Evolutionary conservation across 441 rosid species (phyloP).

Genomic region (Dalechampia spathulata): DNA sequence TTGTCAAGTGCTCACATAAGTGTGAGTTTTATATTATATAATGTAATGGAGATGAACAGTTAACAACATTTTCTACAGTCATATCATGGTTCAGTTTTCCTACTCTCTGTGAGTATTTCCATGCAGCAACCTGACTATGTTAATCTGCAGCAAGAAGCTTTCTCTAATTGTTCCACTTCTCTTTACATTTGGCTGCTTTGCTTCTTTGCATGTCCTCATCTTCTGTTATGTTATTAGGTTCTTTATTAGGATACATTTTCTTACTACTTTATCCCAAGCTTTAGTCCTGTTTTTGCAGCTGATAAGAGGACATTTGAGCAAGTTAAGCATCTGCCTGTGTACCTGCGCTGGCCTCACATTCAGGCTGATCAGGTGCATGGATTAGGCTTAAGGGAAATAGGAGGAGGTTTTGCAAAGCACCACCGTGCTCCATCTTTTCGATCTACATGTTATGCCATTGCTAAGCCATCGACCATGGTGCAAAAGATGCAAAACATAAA

Average conservation of each 20-base stretch:
- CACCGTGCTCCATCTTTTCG: slow-evolving; percentile 92
- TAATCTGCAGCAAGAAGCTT: background rate
- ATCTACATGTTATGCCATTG: slow-evolving; percentile 82
- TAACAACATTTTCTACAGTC: background rate
- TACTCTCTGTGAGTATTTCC: background rate
- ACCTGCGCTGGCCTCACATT: slow-evolving; percentile 93
- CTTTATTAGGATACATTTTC: slow-evolving; percentile 1
- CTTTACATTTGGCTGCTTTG: background rate
- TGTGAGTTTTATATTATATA: background rate
- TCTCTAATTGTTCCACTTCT: background rate
- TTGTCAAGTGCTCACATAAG: no score
- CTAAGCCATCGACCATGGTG: slow-evolving; percentile 90
- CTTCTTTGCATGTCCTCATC: background rate
- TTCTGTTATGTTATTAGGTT: background rate
- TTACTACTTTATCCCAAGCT: slow-evolving; percentile 7
- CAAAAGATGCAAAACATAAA: slow-evolving; percentile 92
- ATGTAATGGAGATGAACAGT: background rate
- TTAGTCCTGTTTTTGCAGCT: slow-evolving; percentile 32
- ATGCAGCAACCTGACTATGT: background rate
- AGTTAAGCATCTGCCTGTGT: slow-evolving; percentile 41
- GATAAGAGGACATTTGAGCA: slow-evolving; percentile 35
- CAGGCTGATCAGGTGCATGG: slow-evolving; percentile 87
- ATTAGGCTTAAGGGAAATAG: slow-evolving; percentile 81
- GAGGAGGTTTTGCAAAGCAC: slow-evolving; percentile 95
- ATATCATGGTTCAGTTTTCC: background rate